Base-by-base conservation (phyloP, 2,329 filamentous ascomycete genomes). In the Sclerotinia spermophila region DNA sequence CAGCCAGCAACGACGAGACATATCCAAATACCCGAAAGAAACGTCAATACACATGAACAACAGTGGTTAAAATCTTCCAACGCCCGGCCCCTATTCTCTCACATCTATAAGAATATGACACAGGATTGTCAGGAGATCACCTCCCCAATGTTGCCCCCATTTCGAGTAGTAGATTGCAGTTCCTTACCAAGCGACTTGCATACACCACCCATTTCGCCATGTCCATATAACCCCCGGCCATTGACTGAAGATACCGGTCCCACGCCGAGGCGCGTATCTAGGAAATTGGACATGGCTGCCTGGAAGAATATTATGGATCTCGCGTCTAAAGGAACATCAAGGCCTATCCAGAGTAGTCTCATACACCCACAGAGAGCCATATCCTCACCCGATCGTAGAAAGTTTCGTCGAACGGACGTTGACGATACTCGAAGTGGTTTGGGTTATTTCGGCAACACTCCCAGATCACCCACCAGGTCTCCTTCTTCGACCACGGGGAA, bases 21-120 rank as follows among this genome's bases (percentile, higher is more conserved):
- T 33, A 70, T 73, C 17, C 53, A 71, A 42, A 69, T 75, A 45
- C 72, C 75, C 30, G 44, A 67, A 24, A 72, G 70, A 30, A 68
- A 61, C 35, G 19, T 24, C 38, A 33, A n/a, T 35, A 69, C 44
- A 4, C 19, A 59, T 48, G 33, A 65, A 33, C 55, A 65, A 33
- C 56, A 33, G 19, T 62, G 44, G 67, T 33, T 65, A 27, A 40
- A 21, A n/a, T 48, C 45, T 15, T 15, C 44, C 10, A 60, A 35
- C 13, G 27, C 42, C 30, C 45, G 19, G 19, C 10, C 42, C 17
- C 45, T 65, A 13, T 53, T 64, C 33, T 42, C 59, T 19, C 38
- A 19, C 62, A 65, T 62, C 21, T 15, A 64, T 42, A 65, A 53
- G 35, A 69, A 10, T 24, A 62, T 40, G 42, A 44, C 8, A 2